Evolutionary conservation across 495 filamentous ascomycete genomes (phyloP), one percentile per base, ranked within the genome.

Genomic region (Aspergillus saccharolyticus): DNA sequence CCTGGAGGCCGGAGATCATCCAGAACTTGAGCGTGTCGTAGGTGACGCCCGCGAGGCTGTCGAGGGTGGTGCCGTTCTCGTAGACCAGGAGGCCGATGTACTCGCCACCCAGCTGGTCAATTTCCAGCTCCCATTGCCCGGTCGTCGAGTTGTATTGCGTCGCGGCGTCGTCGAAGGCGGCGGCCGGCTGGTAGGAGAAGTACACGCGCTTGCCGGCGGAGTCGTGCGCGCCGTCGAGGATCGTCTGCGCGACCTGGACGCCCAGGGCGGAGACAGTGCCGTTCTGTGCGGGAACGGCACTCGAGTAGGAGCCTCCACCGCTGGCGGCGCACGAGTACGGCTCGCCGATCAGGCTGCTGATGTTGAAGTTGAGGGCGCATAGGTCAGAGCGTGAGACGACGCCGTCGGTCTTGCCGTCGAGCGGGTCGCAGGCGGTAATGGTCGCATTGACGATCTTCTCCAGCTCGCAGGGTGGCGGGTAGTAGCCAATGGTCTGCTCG

Each of bases 401-500:
- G 0, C 78, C 79, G 52, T 83, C 80, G 0, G 55, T 66, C 48
- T 63, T 65, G 1, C 80, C 80, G 61, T 82, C 80, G 1, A 82
- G 62, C 14, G 65, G 42, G 56, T 83, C 79, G 47, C 80, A 83
- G 18, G 71, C 70, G 0, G 66, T 63, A 24, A 90, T 77, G 3
- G 86, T 87, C 5, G 83, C 84, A 44, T 81, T 81, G 51, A 90
- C 74, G 10, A 87, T 88, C 67, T 90, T 86, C 65, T 89, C 87
- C 15, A 90, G 79, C 68, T 90, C 88, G 79, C 4, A 91, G 78
- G 89, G 79, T 0, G 88, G 83, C 14, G 87, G 85, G 65, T 89
- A 86, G 63, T 91, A 90, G 69, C 89, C 87, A 3, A 91, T 74
- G 0, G 74, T 91, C 71, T 87, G 81, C 78, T 91, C 90, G 74